Evolutionary conservation across 257 asterid species (phyloP).

Genomic region (Cruciata laevipes): DNA sequence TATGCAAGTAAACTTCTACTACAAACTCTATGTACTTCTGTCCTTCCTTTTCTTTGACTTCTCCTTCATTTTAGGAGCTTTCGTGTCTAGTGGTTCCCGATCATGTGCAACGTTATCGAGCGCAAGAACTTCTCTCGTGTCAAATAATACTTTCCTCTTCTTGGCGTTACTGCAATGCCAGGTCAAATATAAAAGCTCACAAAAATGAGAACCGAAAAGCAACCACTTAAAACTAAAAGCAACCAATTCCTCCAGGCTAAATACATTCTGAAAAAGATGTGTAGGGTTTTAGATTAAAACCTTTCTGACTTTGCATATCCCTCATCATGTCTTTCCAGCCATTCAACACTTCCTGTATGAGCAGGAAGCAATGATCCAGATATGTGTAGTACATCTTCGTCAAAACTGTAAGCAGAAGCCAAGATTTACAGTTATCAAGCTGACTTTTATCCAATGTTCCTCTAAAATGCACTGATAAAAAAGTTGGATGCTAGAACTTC

Average conservation of each 20-base stretch:
- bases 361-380: conserved; percentile 53
- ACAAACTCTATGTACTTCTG: conserved; percentile 26
- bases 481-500: not conserved
- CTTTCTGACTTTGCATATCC: conserved; percentile 55
- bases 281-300: conserved; percentile 24
- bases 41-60: conserved; percentile 35
- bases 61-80: conserved; percentile 23
- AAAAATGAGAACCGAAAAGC: not conserved
- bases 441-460: not conserved
- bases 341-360: conserved; percentile 53
- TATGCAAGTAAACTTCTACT: not conserved
- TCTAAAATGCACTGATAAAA: not conserved
- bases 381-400: conserved; percentile 66
- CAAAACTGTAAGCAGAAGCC: conserved; percentile 44
- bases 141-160: conserved; percentile 26
- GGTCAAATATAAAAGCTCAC: not conserved
- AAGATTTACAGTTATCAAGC: conserved; percentile 5
- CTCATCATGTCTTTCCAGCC: conserved; percentile 59
- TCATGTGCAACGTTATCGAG: conserved; percentile 16
- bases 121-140: conserved; percentile 16
- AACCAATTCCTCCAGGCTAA: not conserved
- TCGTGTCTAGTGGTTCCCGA: conserved; percentile 16
- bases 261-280: not conserved
- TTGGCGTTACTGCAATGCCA: conserved; percentile 33
- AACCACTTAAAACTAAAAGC: not conserved